Base-by-base conservation (phyloP, 495 filamentous ascomycete species). In the Xylaria sp. region DNA sequence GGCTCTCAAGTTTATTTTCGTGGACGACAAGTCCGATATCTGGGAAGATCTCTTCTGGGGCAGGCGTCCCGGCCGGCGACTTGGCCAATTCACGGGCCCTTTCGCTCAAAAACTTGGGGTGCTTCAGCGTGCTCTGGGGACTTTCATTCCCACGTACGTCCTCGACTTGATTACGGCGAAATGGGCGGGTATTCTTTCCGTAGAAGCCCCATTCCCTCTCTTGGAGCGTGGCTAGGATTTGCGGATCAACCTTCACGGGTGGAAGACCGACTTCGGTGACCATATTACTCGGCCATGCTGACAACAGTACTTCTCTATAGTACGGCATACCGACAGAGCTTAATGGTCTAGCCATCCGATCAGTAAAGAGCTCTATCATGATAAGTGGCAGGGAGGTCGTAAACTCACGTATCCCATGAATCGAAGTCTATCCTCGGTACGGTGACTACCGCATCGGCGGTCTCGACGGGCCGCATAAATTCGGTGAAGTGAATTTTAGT, bases 41-140 rank as follows among this genome's bases (percentile, higher is more conserved):
- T 9, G 88, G 83, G 67, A 92, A 88, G 29, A 87, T 82, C 17
- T 87, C 85, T 76, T 95, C 90, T 55, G 88, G 87, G 35, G 92
- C 81, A 15, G 78, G 69, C 70, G 86, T 85, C 64, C 86, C 88
- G 1, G 82, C 80, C 5, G 82, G 85, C 3, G 85, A 82, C 71
- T 85, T 82, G 73, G 84, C 84, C 19, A 88, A 87, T 48, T 93
- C 91, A 70, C 92, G 87, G 6, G 91, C 91, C 81, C 95, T 97
- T 74, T 99, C 94, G 76, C 97, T 98, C 59, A 98, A 77, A 77
- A 98, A 97, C 75, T 94, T 97, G 5, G 94, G 95, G 0, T 92
- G 89, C 55, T 85, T 82, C 29, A 86, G 69, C 17, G 86, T 80
- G 11, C 80, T 84, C n/a, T 83, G 81, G 0, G 85, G 79, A n/a